phyloP scores from a whole-genome alignment of 352 stramenopile genomes.

The Phytophthora cajani region DNA sequence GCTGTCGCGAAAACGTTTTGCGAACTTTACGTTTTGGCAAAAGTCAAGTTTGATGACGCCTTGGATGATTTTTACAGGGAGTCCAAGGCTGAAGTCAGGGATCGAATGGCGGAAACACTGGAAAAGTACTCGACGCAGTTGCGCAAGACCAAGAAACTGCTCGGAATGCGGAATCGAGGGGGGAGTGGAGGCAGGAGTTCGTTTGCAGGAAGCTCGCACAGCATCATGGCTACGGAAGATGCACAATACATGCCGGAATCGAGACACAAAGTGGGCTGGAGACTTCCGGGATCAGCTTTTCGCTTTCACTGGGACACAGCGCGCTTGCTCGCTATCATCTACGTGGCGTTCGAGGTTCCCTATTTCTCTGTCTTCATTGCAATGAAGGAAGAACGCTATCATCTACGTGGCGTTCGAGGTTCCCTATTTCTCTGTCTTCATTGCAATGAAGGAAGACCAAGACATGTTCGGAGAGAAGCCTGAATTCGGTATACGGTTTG shows the following conservation, averaged over 20 bases:
- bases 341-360: conserved; percentile 71
- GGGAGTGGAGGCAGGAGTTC: conserved; percentile 24
- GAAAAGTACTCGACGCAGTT: conserved; percentile 70
- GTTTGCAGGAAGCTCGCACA: conserved; percentile 6
- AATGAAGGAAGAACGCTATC: conserved; percentile 50
- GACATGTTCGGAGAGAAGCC: conserved; percentile 48
- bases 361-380: conserved; percentile 75
- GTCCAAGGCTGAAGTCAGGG: conserved; percentile 28
- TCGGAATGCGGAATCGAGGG: conserved; percentile 48
- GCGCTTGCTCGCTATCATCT: conserved; percentile 52
- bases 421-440: conserved; percentile 73
- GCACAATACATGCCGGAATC: not conserved
- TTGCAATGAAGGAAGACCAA: conserved; percentile 58
- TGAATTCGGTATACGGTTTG: conserved; percentile 42
- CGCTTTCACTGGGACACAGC: conserved; percentile 59
- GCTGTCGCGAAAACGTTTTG: conserved; percentile 81
- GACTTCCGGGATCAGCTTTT: conserved; percentile 58
- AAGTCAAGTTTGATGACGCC: conserved; percentile 63
- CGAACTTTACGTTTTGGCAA: conserved; percentile 80
- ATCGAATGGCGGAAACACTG: conserved; percentile 51
- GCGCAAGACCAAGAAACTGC: conserved; percentile 78
- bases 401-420: conserved; percentile 74
- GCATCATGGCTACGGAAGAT: not conserved
- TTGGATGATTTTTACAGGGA: conserved; percentile 63
- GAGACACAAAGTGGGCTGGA: conserved; percentile 35